These are phyloP conservation scores for Neurospora sp. DNA, from an alignment of 495 filamentous ascomycete genomes.

Conservation along the genomic window DNA sequence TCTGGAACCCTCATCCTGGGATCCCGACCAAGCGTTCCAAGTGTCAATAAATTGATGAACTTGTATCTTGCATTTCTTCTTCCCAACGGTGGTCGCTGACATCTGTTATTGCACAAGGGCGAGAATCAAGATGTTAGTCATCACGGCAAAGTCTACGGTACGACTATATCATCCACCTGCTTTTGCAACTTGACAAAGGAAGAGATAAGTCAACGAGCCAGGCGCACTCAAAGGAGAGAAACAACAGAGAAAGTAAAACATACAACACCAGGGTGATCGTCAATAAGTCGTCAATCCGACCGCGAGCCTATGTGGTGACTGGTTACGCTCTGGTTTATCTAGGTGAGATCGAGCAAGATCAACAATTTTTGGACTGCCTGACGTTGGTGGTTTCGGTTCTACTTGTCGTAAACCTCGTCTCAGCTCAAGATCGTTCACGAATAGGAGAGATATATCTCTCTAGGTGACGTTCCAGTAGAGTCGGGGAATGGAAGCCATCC, in stretches of 20 bases:
- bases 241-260: background rate
- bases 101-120: background rate
- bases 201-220: background rate
- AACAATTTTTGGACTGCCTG: no score
- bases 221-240: background rate
- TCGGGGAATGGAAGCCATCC: background rate
- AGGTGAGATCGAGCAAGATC: no score
- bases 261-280: background rate
- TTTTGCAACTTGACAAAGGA: background rate
- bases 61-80: background rate
- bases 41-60: background rate
- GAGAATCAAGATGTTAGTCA: background rate
- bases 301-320: no score
- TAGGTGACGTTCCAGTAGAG: no score
- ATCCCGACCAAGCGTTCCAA: background rate
- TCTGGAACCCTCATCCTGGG: background rate
- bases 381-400: no score
- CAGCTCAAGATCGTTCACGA: no score
- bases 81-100: background rate
- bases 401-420: no score
- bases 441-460: no score
- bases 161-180: background rate
- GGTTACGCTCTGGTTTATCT: no score
- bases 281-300: no score
- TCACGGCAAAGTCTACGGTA: background rate